A percentile compares a stretch with the other conserved stretches of the same genome.
Conservation (phyloP, 495 filamentous ascomycete species). For the Pyronema domesticum region DNA sequence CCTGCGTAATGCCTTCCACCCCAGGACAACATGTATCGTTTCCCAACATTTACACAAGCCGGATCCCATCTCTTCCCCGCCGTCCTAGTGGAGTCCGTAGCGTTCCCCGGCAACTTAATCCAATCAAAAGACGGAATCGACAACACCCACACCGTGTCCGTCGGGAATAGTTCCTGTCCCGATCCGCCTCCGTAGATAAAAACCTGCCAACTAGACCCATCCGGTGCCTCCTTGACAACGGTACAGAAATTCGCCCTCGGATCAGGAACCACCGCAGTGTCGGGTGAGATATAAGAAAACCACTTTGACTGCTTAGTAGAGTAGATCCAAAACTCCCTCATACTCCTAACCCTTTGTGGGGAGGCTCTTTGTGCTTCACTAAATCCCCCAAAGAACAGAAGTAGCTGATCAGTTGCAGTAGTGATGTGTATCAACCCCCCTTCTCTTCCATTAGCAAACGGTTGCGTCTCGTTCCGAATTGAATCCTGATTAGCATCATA, state of each 20-base stretch:
- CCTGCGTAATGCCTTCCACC: background rate
- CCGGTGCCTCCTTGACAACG: background rate
- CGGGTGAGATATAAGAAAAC: constrained; percentile 2
- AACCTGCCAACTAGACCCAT: constrained; percentile 7
- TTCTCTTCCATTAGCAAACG: background rate
- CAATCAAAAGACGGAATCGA: constrained; percentile 6
- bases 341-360: background rate
- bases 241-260: constrained; percentile 5
- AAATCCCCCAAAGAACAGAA: constrained; percentile 5
- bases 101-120: constrained; percentile 1
- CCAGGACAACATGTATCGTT: constrained; percentile 5
- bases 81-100: background rate
- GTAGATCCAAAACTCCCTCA: constrained; percentile 9
- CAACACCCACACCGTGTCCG: constrained; percentile 7
- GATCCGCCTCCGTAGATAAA: constrained; percentile 3
- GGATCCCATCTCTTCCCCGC: background rate
- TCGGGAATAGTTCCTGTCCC: background rate
- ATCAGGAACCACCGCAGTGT: background rate
- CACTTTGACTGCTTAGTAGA: constrained; percentile 5
- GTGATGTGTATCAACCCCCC: background rate
- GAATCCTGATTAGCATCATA: background rate
- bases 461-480: constrained; percentile 5
- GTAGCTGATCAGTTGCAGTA: constrained; percentile 4
- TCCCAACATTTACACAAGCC: constrained; percentile 1
- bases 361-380: background rate